These are phyloP conservation scores for Venturia carpophila DNA, from an alignment of 2,329 filamentous ascomycete genomes.

Conservation along the genomic window DNA sequence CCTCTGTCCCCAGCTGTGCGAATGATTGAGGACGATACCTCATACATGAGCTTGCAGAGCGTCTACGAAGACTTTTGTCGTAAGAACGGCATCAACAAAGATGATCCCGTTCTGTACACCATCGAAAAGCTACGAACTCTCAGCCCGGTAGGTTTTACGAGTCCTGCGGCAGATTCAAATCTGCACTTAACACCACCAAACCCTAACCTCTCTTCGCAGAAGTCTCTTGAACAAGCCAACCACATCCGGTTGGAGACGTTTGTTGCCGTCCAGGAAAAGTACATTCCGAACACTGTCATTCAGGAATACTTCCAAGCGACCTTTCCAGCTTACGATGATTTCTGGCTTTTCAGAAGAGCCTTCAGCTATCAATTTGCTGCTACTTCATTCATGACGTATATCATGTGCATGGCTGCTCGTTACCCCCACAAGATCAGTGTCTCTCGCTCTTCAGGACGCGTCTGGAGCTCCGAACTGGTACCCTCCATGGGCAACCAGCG, in stretches of 20 bases:
- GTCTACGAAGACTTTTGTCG: slow-evolving; percentile 96
- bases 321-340: slow-evolving; percentile 84
- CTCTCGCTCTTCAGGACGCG: slow-evolving; percentile 75
- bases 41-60: slow-evolving; percentile 87
- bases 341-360: slow-evolving; percentile 96
- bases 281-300: slow-evolving; percentile 73
- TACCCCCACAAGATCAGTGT: slow-evolving; percentile 96
- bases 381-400: slow-evolving; percentile 96
- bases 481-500: slow-evolving; percentile 77
- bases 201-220: slow-evolving; percentile 39
- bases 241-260: slow-evolving; percentile 84
- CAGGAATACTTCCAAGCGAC: slow-evolving; percentile 83
- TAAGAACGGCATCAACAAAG: slow-evolving; percentile 78
- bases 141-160: slow-evolving; percentile 22
- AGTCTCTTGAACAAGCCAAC: slow-evolving; percentile 59
- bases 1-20: slow-evolving; percentile 90
- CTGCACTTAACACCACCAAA: slow-evolving; percentile 20
- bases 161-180: neutral
- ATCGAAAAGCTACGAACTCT: slow-evolving; percentile 87
- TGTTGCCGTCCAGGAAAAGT: slow-evolving; percentile 86
- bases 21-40: slow-evolving; percentile 90
- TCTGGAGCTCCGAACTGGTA: slow-evolving; percentile 94
- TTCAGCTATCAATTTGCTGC: slow-evolving; percentile 94
- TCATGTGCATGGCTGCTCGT: slow-evolving; percentile 92
- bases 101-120: slow-evolving; percentile 88